These are phyloP conservation scores for Peltaster fructicola DNA, from an alignment of 2,329 filamentous ascomycete species.

Conservation along the genomic window DNA sequence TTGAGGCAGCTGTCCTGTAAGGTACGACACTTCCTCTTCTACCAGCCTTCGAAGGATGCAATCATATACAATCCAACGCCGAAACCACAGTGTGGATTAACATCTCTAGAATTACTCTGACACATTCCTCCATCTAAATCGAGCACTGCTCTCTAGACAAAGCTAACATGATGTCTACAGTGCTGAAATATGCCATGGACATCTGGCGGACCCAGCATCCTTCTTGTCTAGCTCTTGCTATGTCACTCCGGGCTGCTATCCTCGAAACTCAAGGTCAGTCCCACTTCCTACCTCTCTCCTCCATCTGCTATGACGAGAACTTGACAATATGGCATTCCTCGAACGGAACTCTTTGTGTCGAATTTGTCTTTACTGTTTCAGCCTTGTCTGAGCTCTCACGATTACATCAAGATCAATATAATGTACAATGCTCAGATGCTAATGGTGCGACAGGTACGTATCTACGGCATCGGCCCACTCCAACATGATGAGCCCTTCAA, in stretches of 20 bases:
- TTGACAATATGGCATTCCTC: conserved; percentile 53
- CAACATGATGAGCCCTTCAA: conserved; percentile 44
- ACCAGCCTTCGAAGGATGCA: conserved; percentile 10
- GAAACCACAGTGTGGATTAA: conserved; percentile 35
- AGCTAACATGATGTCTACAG: conserved; percentile 1
- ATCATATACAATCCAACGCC: conserved; percentile 41
- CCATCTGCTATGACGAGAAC: conserved; percentile 36
- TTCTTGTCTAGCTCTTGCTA: background rate
- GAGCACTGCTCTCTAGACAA: background rate
- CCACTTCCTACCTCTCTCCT: conserved; percentile 1
- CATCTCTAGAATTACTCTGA: conserved; percentile 42
- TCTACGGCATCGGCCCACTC: conserved; percentile 10
- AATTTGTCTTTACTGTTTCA: conserved; percentile 47
- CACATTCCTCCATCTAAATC: conserved; percentile 1
- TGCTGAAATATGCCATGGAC: no score
- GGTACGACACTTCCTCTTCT: conserved; percentile 2
- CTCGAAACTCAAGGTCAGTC: conserved; percentile 7
- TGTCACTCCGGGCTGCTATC: background rate
- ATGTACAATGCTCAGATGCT: conserved; percentile 7
- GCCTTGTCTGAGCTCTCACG: conserved; percentile 42
- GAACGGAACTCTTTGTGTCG: conserved; percentile 45
- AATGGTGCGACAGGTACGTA: conserved; percentile 16
- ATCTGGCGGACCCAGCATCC: background rate
- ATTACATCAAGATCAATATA: conserved; percentile 8
- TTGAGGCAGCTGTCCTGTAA: background rate